Conservation (phyloP, 2,329 filamentous ascomycete genomes). For the Trichoderma breve region DNA sequence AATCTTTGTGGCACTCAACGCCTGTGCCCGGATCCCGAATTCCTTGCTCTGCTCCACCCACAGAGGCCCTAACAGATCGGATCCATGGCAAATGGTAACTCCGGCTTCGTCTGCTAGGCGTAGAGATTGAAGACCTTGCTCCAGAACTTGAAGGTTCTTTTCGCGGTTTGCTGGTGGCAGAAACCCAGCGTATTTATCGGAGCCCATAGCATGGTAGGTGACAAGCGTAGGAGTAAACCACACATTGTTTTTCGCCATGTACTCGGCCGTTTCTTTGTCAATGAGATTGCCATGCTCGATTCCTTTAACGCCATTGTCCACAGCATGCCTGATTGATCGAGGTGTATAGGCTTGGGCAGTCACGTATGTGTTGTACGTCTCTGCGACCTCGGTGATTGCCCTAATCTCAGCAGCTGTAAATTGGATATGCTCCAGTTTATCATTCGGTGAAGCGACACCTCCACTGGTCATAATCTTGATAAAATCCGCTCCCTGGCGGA, state of each 20-base stretch:
- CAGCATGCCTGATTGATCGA: slow-evolving; percentile 51
- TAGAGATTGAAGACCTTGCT: slow-evolving; percentile 45
- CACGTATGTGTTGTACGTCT: slow-evolving; percentile 50
- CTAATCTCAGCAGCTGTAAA: slow-evolving; percentile 56
- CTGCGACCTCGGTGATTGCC: slow-evolving; percentile 51
- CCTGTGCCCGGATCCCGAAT: slow-evolving; percentile 31
- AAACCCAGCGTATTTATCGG: slow-evolving; percentile 42
- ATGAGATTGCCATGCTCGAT: slow-evolving; percentile 50
- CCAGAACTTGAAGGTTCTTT: slow-evolving; percentile 53
- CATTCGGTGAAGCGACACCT: slow-evolving; percentile 56
- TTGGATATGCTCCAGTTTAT: slow-evolving; percentile 52
- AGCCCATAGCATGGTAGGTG: slow-evolving; percentile 50
- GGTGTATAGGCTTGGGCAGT: slow-evolving; percentile 59
- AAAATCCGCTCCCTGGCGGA: slow-evolving; percentile 57
- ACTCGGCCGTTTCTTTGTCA: slow-evolving; percentile 42
- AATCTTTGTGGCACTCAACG: slow-evolving; percentile 27
- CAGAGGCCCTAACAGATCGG: slow-evolving; percentile 36
- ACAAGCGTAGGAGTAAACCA: slow-evolving; percentile 56
- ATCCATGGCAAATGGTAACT: slow-evolving; percentile 55
- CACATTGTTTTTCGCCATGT: slow-evolving; percentile 49
- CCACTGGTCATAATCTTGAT: slow-evolving; percentile 62
- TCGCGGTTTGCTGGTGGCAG: slow-evolving; percentile 42
- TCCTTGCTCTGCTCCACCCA: slow-evolving; percentile 34
- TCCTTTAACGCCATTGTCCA: slow-evolving; percentile 53
- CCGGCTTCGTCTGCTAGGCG: slow-evolving; percentile 50